Conservation (phyloP, 192 early-diverging fungal species). For the Entomortierella beljakovae region DNA sequence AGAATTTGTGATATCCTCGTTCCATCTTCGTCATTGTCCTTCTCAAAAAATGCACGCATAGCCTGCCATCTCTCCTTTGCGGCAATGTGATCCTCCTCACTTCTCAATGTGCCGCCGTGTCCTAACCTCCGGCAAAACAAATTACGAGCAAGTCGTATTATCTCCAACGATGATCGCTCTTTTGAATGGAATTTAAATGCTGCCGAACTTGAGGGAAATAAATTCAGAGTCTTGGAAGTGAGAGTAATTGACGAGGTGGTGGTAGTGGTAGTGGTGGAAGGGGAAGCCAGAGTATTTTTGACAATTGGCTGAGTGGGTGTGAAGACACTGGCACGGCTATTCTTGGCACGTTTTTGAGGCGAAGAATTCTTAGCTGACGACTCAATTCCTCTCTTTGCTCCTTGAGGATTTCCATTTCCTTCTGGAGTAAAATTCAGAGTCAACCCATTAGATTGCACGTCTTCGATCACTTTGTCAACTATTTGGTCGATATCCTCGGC, state of each 20-base stretch:
- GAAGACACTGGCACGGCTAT: too few relatives aligned
- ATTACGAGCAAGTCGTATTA: constrained; percentile 49
- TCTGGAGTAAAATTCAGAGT: too few relatives aligned
- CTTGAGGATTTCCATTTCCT: too few relatives aligned
- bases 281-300: not conserved
- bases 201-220: constrained; percentile 46
- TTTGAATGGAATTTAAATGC: constrained; percentile 29
- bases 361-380: too few relatives aligned
- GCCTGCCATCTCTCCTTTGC: constrained; percentile 21
- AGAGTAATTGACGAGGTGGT: not conserved
- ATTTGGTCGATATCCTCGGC: too few relatives aligned
- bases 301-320: too few relatives aligned
- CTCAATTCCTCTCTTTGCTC: too few relatives aligned
- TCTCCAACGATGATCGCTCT: constrained; percentile 41
- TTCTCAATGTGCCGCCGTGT: constrained; percentile 17
- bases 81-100: constrained; percentile 19
- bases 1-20: constrained; percentile 5
- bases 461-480: too few relatives aligned
- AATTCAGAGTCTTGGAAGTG: constrained; percentile 9
- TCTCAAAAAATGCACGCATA: constrained; percentile 31
- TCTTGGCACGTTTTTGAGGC: too few relatives aligned
- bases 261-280: not conserved
- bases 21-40: constrained; percentile 26
- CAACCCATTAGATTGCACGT: too few relatives aligned
- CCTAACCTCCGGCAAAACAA: constrained; percentile 42